Evolutionary conservation across 768 basidiomycete genomes (phyloP), one percentile per base, ranked within the genome.

Genomic region (Cystofilobasidium capitatum): DNA sequence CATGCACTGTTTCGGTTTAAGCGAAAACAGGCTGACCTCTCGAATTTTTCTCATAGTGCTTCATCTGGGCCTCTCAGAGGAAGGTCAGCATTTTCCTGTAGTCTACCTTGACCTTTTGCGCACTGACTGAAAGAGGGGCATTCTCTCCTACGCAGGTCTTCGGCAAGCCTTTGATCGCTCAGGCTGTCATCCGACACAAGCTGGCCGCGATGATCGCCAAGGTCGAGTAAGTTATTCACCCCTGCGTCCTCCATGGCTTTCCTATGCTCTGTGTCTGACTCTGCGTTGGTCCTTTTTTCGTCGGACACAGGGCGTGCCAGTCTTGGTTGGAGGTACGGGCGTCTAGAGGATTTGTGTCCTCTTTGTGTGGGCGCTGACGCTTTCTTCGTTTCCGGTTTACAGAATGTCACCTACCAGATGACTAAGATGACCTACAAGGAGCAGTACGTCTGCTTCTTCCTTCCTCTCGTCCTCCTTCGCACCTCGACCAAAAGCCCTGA

Each of bases 131-230:
- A n/a, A n/a, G n/a, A n/a, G n/a, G n/a, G n/a, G n/a, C n/a, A n/a
- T n/a, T 4, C 35, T 24, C 8, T 33, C 33, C 51, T 37, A 7
- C 8, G 33, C 24, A 45, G 73, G 92, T 90, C 12, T 94, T 94
- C 72, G 93, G 92, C 60, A 92, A 88, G 77, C 89, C 77, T 7
- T 79, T 94, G 24, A 73, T 79, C 47, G 83, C 87, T 3, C 88
- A 91, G 74, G 84, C 92, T 0, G 88, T 97, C 67, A 88, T 98
- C 72, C 85, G 93, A 26, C 79, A 84, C 51, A 96, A 92, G 80
- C 78, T 98, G 57, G 91, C 91, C 3, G 80, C 74, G 8, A 98
- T 98, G 90, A 91, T 96, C 64, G 82, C 88, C 36, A 85, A 88
- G 42, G 81, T 86, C 36, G 91, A 93, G 75, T n/a, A n/a, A n/a